Percentiles rank a stretch among this genome's conserved stretches.
phyloP scores from a whole-genome alignment of 306 rosid species.

The Rosa lucieae region DNA sequence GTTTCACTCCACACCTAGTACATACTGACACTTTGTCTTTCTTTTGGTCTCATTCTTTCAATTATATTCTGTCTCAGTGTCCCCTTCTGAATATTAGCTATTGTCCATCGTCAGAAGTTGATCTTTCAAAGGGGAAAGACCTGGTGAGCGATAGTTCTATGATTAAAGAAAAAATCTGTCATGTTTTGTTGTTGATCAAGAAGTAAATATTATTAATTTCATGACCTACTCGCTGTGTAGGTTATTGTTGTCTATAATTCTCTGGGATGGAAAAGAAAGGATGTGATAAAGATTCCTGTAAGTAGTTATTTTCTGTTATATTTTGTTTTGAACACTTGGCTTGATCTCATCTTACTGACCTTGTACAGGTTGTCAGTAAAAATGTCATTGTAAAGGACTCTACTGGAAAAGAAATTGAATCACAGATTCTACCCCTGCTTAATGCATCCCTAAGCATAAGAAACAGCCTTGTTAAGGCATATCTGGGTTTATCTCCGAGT shows the following conservation, averaged over 20 bases:
- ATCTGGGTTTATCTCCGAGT: conserved; percentile 58
- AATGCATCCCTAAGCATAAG: conserved; percentile 44
- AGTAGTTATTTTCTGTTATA: conserved; percentile 28
- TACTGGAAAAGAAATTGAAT: conserved; percentile 61
- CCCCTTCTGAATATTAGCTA: conserved; percentile 88
- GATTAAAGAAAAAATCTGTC: background rate
- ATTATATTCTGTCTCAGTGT: conserved; percentile 55
- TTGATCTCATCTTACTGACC: background rate
- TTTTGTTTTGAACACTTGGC: conserved; percentile 6
- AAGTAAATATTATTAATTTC: conserved; percentile 2
- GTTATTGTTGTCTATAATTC: conserved; percentile 71
- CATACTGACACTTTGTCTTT: background rate
- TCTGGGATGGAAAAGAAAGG: conserved; percentile 86
- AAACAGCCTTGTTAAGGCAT: conserved; percentile 50
- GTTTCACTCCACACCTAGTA: background rate
- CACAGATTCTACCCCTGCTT: conserved; percentile 73
- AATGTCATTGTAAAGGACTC: conserved; percentile 64
- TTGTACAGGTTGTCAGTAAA: conserved; percentile 50
- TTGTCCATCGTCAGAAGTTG: conserved; percentile 77
- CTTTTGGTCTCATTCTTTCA: conserved; percentile 14
- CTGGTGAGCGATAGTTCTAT: conserved; percentile 50
- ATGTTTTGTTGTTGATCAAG: background rate
- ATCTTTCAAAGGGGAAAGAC: conserved; percentile 59
- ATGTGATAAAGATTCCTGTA: conserved; percentile 78
- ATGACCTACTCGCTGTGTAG: conserved; percentile 36